Evolutionary conservation across 352 stramenopile species (phyloP), one percentile per base, ranked within the genome.

Genomic region (Phytopythium delawarense): DNA sequence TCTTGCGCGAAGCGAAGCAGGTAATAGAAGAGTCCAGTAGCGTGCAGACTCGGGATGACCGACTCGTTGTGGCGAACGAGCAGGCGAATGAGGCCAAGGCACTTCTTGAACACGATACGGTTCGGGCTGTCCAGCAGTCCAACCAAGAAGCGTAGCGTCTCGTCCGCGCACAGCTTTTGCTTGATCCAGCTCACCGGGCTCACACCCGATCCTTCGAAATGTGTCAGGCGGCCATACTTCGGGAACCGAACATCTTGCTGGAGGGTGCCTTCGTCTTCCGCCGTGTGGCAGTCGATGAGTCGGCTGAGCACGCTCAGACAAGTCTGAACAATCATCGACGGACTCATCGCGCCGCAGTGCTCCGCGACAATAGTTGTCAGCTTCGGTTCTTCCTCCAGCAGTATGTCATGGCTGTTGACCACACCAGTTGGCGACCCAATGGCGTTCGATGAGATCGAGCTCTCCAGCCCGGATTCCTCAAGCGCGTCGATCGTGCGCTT

Each of bases 241-340:
- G 84, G 84, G 39, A 90, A 92, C 44, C 78, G 81, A 35, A 89
- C 64, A 58, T 94, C 84, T 61, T 94, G 84, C 37, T 85, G 73
- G 64, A 92, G 85, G 46, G 84, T 78, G 5, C 82, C 84, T 78
- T 95, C 87, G 52, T 92, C 82, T 61, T 91, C 81, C 6, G 84
- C 76, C 20, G 87, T 94, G 50, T 94, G 84, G 53, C 84, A 93
- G 65, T 95, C 84, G 35, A 95, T 85, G 12, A 95, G 73, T 23
- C 85, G 78, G 61, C 82, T 92, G 21, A 95, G 67, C 7, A 95
- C 81, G 59, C 85, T 90, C 57, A 95, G 71, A 46, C 87, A 95
- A 7, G 87, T 93, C 59, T 95, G 87, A 75, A 93, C 84, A 64
- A 95, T 95, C 84, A 93, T 94, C 7, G 82, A 91, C 12, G 79